phyloP scores from a whole-genome alignment of 768 basidiomycete genomes.

The Hortiboletus flavorubellus region DNA sequence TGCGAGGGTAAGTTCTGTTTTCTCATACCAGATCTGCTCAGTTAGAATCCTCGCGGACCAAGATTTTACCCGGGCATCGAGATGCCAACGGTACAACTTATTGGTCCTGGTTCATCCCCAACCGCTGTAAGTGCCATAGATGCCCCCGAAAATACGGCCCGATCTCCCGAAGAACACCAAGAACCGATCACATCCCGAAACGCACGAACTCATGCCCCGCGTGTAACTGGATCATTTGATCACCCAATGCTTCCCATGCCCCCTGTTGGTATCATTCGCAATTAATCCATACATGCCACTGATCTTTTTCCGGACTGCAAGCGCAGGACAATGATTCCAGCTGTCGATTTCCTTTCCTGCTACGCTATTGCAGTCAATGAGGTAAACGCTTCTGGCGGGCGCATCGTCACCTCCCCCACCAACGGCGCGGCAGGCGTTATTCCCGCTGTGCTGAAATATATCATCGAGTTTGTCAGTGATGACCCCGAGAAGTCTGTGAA shows the following conservation, averaged over 20 bases:
- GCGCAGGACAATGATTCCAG: conserved; percentile 86
- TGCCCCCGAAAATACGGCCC: conserved; percentile 15
- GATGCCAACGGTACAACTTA: conserved; percentile 34
- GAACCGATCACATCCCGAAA: conserved; percentile 1
- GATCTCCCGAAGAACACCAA: conserved; percentile 1
- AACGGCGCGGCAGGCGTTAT: conserved; percentile 95
- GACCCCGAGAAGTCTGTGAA: conserved; percentile 84
- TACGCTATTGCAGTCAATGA: conserved; percentile 96
- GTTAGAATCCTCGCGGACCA: conserved; percentile 22
- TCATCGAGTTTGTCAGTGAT: conserved; percentile 88
- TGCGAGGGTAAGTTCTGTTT: conserved; percentile 64
- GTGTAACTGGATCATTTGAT: conserved; percentile 73
- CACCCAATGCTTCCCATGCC: conserved; percentile 81
- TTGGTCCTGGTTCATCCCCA: conserved; percentile 29
- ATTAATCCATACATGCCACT: not conserved
- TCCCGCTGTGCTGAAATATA: conserved; percentile 87
- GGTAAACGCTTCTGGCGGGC: conserved; percentile 88
- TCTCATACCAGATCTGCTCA: not conserved
- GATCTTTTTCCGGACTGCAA: conserved; percentile 25
- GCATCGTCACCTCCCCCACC: conserved; percentile 93
- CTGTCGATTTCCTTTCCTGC: conserved; percentile 89
- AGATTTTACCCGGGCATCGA: conserved; percentile 54
- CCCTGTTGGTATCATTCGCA: conserved; percentile 50
- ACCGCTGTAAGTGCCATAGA: conserved; percentile 20
- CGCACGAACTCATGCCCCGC: conserved; percentile 26